phyloP scores from a whole-genome alignment of 2,329 filamentous ascomycete genomes.

The Anthostomella pinea region DNA sequence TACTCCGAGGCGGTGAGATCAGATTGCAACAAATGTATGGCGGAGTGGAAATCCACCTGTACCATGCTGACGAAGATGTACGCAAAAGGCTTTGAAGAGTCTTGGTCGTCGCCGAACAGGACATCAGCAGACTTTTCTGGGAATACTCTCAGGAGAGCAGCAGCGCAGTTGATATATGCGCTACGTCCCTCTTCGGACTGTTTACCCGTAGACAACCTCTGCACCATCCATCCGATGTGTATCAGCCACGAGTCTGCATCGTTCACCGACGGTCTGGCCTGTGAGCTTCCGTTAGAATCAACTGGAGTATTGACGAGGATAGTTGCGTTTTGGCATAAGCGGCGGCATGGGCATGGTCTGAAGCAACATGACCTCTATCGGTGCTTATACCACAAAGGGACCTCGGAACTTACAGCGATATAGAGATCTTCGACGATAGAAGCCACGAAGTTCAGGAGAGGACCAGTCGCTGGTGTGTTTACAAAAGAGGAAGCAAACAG shows the following conservation, averaged over 20 bases:
- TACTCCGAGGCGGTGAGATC: conserved; percentile 57
- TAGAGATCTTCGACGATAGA: too few relatives aligned
- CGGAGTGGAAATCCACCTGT: conserved; percentile 63
- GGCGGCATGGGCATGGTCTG: too few relatives aligned
- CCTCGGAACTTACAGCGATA: too few relatives aligned
- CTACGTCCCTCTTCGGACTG: conserved; percentile 54
- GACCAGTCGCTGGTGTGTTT: too few relatives aligned
- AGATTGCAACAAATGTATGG: conserved; percentile 57
- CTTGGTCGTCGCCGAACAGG: conserved; percentile 49
- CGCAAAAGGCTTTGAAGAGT: conserved; percentile 51
- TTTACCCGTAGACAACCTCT: conserved; percentile 50
- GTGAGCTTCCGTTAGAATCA: conserved; percentile 45
- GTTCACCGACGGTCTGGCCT: conserved; percentile 55
- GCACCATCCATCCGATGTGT: too few relatives aligned
- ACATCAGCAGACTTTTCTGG: conserved; percentile 43
- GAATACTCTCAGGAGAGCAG: conserved; percentile 55
- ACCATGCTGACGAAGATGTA: conserved; percentile 64
- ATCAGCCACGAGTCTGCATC: too few relatives aligned
- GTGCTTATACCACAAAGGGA: too few relatives aligned
- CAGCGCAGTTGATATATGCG: conserved; percentile 58
- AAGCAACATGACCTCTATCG: too few relatives aligned
- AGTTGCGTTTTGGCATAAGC: too few relatives aligned
- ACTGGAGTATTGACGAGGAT: too few relatives aligned
- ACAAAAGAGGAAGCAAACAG: conserved; percentile 51
- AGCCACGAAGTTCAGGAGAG: too few relatives aligned